Base-by-base conservation (phyloP, 108 stramenopile species). In the Nitzschia palea region DNA sequence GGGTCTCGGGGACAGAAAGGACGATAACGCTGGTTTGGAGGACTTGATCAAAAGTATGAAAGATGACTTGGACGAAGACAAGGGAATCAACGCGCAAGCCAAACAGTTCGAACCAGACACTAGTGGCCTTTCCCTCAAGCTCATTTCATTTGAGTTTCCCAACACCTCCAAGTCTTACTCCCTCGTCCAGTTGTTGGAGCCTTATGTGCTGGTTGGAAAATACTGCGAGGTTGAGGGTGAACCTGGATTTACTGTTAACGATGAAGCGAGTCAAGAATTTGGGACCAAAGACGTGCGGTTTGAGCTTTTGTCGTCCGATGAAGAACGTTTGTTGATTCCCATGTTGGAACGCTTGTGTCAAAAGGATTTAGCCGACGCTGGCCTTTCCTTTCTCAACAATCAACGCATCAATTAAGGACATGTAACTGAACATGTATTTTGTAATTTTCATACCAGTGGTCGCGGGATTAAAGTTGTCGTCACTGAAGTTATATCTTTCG, bases 181-280 rank as follows among this genome's bases (percentile, higher is more conserved):
- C 3, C 59, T 85, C 8, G 84, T 81, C 22, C 70, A 81, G 60
- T 50, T 77, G 33, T 34, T 81, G 22, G 66, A 76, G 64, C 78
- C 84, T 8, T 74, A 44, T 44, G 35, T 40, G 25, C 44, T 62
- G 25, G 44, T 62, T 6, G 62, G 62, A 6, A 62, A 62, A 36
- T 30, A 62, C 22, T 48, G 47, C 47, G 47, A 20, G 17, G n/a
- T n/a, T n/a, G n/a, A n/a, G n/a, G n/a, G n/a, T n/a, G n/a, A n/a
- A n/a, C n/a, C n/a, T n/a, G n/a, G n/a, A n/a, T n/a, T n/a, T n/a
- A n/a, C n/a, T n/a, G n/a, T n/a, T n/a, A 20, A 48, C 4, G 47
- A 48, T 8, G 15, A 48, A 20, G 33, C 55, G 8, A 40, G n/a
- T n/a, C 55, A 66, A 26, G 57, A 37, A n/a, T 28, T 29, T 29